These are phyloP conservation scores for Bathelium albidoporum DNA, from an alignment of 495 filamentous ascomycete species.

Conservation along the genomic window DNA sequence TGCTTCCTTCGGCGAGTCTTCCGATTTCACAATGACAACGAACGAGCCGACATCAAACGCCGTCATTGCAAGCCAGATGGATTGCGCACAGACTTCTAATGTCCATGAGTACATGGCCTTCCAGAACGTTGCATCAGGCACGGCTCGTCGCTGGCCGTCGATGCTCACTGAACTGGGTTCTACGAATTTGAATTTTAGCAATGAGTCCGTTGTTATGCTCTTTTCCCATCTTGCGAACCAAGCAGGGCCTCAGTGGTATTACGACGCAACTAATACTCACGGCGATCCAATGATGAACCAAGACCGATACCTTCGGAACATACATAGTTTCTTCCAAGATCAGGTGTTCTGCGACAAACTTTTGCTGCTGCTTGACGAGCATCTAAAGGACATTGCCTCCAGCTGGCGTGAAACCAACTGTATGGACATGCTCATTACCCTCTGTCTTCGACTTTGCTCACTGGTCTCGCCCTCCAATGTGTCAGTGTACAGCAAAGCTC, in stretches of 20 bases:
- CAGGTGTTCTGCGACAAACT: slow-evolving; percentile 36
- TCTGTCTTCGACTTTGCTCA: slow-evolving; percentile 28
- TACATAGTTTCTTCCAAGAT: slow-evolving; percentile 40
- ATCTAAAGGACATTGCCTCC: slow-evolving; percentile 31
- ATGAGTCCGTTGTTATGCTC: slow-evolving; percentile 34
- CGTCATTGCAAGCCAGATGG: slow-evolving; percentile 42
- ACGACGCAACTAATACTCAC: background rate
- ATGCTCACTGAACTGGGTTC: slow-evolving; percentile 44
- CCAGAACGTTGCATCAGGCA: slow-evolving; percentile 39
- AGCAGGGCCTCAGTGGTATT: slow-evolving; percentile 32
- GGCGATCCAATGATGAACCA: background rate
- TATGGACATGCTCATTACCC: slow-evolving; percentile 41
- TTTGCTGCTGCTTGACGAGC: slow-evolving; percentile 31
- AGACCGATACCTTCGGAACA: slow-evolving; percentile 23
- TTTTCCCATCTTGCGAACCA: slow-evolving; percentile 37
- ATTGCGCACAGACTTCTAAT: slow-evolving; percentile 38
- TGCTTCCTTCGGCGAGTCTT: slow-evolving; percentile 12
- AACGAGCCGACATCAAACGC: slow-evolving; percentile 45
- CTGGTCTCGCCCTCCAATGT: background rate
- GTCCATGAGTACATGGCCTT: slow-evolving; percentile 42
- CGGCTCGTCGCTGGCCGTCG: slow-evolving; percentile 36
- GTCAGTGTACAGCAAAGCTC: slow-evolving; percentile 9
- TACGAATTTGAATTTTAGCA: slow-evolving; percentile 44
- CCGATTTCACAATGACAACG: slow-evolving; percentile 13
- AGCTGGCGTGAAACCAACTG: slow-evolving; percentile 45